phyloP scores from a whole-genome alignment of 768 basidiomycete genomes.

The Tricholoma matsutake region DNA sequence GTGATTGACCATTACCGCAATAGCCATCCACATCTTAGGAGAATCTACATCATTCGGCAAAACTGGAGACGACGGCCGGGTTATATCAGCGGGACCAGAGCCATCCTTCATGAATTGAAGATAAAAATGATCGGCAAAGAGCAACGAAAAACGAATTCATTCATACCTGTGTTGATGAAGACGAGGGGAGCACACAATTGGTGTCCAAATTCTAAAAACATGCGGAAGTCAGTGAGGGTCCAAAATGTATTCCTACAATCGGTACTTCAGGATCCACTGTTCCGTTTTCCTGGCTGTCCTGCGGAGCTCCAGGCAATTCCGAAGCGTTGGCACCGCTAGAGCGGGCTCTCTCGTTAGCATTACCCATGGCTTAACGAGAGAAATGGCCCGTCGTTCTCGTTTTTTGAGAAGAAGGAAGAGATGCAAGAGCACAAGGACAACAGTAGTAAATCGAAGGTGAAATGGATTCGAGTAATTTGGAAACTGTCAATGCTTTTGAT shows the following conservation, averaged over 20 bases:
- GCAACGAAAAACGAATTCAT: neutral
- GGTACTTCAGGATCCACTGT: neutral
- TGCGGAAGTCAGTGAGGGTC: neutral
- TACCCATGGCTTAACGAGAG: neutral
- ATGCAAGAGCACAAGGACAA: neutral
- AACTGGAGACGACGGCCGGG: neutral
- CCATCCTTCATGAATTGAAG: neutral
- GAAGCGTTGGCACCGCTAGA: neutral
- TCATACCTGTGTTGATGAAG: neutral
- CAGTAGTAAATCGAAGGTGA: neutral
- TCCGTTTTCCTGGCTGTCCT: neutral
- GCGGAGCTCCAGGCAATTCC: neutral
- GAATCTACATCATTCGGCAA: slow-evolving; percentile 1
- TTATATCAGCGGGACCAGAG: neutral
- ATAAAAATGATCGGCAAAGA: neutral
- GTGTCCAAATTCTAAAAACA: slow-evolving; percentile 1
- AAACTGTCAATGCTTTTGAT: slow-evolving; percentile 5
- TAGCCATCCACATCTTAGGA: neutral
- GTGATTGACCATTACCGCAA: neutral
- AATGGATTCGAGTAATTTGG: slow-evolving; percentile 8
- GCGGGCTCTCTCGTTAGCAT: neutral
- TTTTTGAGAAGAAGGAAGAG: neutral
- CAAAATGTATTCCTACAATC: neutral
- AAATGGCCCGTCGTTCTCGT: neutral
- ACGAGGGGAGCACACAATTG: neutral